phyloP scores from a whole-genome alignment of 1,139 yeast genomes.

The Yamadazyma triangularis region DNA sequence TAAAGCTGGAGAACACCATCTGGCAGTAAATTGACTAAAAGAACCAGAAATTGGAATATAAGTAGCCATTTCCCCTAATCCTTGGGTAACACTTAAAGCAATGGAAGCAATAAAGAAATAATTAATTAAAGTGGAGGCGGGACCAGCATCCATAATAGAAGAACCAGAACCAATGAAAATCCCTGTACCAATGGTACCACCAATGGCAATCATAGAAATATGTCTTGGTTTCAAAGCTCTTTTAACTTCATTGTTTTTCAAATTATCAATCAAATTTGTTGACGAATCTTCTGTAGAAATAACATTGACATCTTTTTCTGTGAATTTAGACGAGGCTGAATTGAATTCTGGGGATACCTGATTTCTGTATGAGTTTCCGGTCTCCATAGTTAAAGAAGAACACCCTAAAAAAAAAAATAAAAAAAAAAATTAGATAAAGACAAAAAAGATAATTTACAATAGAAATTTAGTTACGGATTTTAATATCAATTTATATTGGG shows the following conservation, averaged over 20 bases:
- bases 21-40: slow-evolving; percentile 48
- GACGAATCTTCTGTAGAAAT: slow-evolving; percentile 9
- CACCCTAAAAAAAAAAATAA: too few relatives aligned
- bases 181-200: slow-evolving; percentile 65
- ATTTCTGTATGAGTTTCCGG: not conserved
- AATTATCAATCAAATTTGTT: slow-evolving; percentile 8
- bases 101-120: slow-evolving; percentile 63
- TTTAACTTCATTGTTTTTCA: slow-evolving; percentile 18
- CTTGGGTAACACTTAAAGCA: slow-evolving; percentile 62
- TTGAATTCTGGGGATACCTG: not conserved
- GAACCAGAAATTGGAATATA: slow-evolving; percentile 66
- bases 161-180: slow-evolving; percentile 56
- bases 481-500: too few relatives aligned
- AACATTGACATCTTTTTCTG: slow-evolving; percentile 10
- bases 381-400: too few relatives aligned
- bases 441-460: too few relatives aligned
- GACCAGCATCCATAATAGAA: slow-evolving; percentile 60
- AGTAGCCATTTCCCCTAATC: slow-evolving; percentile 75
- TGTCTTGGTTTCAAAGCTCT: slow-evolving; percentile 53
- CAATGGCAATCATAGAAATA: slow-evolving; percentile 67
- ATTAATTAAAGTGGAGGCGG: slow-evolving; percentile 63
- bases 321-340: slow-evolving; percentile 1
- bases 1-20: slow-evolving; percentile 65
- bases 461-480: too few relatives aligned
- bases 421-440: too few relatives aligned